phyloP scores from a whole-genome alignment of 2,329 filamentous ascomycete species.

The Raffaelea albimanens region DNA sequence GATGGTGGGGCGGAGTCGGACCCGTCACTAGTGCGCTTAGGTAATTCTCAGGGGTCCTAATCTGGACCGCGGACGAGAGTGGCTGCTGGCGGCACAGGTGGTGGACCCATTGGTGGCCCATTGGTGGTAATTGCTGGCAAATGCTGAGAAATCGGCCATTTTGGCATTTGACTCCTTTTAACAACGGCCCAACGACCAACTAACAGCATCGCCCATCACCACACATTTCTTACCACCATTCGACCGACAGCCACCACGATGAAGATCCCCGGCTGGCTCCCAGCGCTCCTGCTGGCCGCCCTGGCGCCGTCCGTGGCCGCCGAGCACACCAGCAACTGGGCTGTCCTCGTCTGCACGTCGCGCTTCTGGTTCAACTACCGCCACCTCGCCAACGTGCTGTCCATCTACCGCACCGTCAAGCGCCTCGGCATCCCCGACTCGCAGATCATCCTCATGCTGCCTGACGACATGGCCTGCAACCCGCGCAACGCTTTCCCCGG shows the following conservation, averaged over 20 bases:
- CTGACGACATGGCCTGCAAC: constrained; percentile 99
- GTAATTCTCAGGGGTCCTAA: too few relatives aligned
- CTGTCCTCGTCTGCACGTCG: constrained; percentile 94
- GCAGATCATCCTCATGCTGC: constrained; percentile 99
- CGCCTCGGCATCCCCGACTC: constrained; percentile 95
- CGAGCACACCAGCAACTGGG: constrained; percentile 97
- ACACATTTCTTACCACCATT: too few relatives aligned
- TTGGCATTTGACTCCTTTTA: too few relatives aligned
- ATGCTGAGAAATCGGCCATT: too few relatives aligned
- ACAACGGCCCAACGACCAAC: too few relatives aligned
- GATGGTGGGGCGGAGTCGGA: too few relatives aligned
- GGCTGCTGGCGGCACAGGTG: too few relatives aligned
- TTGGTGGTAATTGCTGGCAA: too few relatives aligned
- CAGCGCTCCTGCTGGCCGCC: constrained; percentile 37
- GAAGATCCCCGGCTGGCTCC: constrained; percentile 37
- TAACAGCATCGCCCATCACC: too few relatives aligned
- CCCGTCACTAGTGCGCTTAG: too few relatives aligned
- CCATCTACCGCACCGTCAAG: constrained; percentile 96
- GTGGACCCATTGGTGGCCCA: too few relatives aligned
- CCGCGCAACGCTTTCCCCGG: constrained; percentile 96
- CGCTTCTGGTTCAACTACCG: constrained; percentile 99
- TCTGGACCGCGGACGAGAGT: too few relatives aligned
- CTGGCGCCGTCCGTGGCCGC: constrained; percentile 39
- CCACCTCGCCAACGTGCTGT: constrained; percentile 94
- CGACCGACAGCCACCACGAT: constrained; percentile 24